These are phyloP conservation scores for Puccinia novopanici DNA, from an alignment of 1,284 basidiomycete genomes.

Conservation along the genomic window DNA sequence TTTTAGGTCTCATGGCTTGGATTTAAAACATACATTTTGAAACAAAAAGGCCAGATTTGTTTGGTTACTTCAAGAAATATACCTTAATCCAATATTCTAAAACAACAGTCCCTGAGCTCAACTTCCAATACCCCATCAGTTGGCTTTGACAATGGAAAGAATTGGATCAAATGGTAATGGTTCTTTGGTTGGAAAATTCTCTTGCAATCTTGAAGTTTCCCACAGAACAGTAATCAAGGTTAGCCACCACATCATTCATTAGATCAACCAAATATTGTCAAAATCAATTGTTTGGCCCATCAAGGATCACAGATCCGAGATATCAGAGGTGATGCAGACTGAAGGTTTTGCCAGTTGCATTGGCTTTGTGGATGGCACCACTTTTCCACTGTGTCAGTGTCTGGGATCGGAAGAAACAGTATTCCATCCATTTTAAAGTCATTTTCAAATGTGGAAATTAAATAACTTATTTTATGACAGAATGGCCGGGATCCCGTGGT, in stretches of 20 bases:
- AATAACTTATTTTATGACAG: background rate
- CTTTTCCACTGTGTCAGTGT: background rate
- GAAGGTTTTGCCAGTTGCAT: no score
- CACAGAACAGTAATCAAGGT: constrained; percentile 18
- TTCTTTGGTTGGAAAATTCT: constrained; percentile 2
- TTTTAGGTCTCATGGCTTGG: background rate
- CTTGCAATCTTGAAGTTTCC: background rate
- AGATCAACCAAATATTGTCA: background rate
- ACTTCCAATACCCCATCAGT: no score
- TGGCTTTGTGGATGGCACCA: no score
- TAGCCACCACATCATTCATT: background rate
- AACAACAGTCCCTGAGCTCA: no score
- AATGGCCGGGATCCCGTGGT: background rate
- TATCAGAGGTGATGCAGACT: no score
- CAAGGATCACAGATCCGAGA: background rate
- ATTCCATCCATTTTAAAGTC: background rate
- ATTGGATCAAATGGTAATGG: constrained; percentile 42
- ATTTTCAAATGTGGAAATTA: background rate
- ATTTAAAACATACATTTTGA: background rate
- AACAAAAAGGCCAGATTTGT: background rate
- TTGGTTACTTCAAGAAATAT: background rate
- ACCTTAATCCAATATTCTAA: background rate
- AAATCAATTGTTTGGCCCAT: background rate
- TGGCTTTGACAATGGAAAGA: background rate
- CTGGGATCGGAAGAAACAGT: background rate